phyloP scores from a whole-genome alignment of 1,139 yeast species.

The Pichia sp. region DNA sequence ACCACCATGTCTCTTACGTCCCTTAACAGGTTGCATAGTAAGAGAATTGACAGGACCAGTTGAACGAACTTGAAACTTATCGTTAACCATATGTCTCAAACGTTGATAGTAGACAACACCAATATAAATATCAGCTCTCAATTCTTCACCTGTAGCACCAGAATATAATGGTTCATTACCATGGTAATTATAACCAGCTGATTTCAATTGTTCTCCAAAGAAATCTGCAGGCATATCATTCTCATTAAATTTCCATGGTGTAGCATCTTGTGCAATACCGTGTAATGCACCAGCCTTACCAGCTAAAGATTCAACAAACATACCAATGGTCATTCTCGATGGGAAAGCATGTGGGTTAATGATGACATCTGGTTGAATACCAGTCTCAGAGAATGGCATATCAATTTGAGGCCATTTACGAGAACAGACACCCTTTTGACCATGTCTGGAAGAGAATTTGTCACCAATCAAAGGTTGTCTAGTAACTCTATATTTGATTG shows the following conservation, averaged over 20 bases:
- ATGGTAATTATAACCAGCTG: conserved; percentile 93
- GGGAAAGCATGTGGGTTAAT: conserved; percentile 99
- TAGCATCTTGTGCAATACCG: conserved; percentile 95
- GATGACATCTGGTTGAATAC: conserved; percentile 95
- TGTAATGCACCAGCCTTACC: conserved; percentile 98
- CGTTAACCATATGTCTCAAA: conserved; percentile 99
- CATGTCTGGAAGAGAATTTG: conserved; percentile 96
- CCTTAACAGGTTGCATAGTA: conserved; percentile 99
- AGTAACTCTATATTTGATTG: conserved; percentile 86
- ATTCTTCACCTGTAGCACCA: conserved; percentile 97
- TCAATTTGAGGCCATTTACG: conserved; percentile 97
- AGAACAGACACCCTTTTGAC: conserved; percentile 99
- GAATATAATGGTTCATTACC: conserved; percentile 99
- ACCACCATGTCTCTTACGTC: conserved; percentile 99
- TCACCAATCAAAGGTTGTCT: conserved; percentile 96
- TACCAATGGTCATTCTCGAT: conserved; percentile 99
- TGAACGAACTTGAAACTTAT: conserved; percentile 97
- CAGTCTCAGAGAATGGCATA: conserved; percentile 94
- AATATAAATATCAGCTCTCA: conserved; percentile 89
- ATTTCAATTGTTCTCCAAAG: conserved; percentile 84
- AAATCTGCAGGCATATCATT: conserved; percentile 94
- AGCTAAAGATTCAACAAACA: conserved; percentile 97
- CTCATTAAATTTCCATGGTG: conserved; percentile 94
- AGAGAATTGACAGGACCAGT: conserved; percentile 97
- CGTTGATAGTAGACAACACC: conserved; percentile 98